phyloP scores from a whole-genome alignment of 1,139 yeast genomes.

The Blastobotrys apis region DNA sequence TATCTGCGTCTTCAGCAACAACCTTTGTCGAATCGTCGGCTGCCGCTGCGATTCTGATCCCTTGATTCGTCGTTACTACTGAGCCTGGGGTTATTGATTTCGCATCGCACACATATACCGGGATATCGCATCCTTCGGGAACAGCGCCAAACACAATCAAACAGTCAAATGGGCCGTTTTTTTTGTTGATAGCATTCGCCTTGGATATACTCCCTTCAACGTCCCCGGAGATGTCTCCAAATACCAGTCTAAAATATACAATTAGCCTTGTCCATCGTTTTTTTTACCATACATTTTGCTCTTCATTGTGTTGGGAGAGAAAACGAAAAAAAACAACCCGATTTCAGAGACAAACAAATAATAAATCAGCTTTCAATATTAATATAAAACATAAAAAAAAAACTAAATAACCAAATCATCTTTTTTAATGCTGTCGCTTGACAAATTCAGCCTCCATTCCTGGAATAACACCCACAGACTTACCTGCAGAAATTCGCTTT shows the following conservation, averaged over 20 bases:
- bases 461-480: slow-evolving; percentile 61
- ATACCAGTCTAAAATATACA: slow-evolving; percentile 19
- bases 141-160: slow-evolving; percentile 22
- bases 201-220: slow-evolving; percentile 18
- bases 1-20: slow-evolving; percentile 15
- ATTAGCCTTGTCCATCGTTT: background rate
- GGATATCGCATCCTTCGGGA: slow-evolving; percentile 2
- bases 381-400: background rate
- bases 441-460: slow-evolving; percentile 16
- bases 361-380: background rate
- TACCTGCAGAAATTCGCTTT: slow-evolving; percentile 64
- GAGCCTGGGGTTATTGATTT: slow-evolving; percentile 6
- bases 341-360: too few relatives aligned
- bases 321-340: too few relatives aligned
- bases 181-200: slow-evolving; percentile 23
- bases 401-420: too few relatives aligned
- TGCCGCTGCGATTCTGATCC: slow-evolving; percentile 9
- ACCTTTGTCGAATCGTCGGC: background rate
- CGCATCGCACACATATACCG: background rate
- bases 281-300: slow-evolving; percentile 1
- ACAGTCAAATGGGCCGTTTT: slow-evolving; percentile 28
- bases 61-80: slow-evolving; percentile 8
- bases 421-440: slow-evolving; percentile 7
- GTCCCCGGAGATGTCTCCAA: slow-evolving; percentile 22
- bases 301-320: background rate